These are phyloP conservation scores for Pyrenopolyporus hunteri DNA, from an alignment of 495 filamentous ascomycete species.

Conservation along the genomic window DNA sequence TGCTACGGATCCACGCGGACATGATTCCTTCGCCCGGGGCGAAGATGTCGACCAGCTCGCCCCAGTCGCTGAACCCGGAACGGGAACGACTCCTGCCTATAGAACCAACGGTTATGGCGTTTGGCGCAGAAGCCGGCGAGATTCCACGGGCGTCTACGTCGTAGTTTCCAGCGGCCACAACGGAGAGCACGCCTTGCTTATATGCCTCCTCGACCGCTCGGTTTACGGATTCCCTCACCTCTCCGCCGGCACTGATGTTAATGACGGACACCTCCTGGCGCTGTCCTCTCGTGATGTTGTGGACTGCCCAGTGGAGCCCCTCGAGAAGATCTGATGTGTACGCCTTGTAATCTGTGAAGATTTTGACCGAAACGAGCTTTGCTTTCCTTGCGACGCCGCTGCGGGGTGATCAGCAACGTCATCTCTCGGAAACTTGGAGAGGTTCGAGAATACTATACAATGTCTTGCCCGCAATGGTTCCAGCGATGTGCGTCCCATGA, in stretches of 20 bases:
- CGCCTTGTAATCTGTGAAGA: constrained; percentile 51
- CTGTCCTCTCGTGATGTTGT: constrained; percentile 49
- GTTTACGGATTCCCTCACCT: constrained; percentile 55
- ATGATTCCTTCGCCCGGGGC: constrained; percentile 61
- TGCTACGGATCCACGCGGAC: constrained; percentile 56
- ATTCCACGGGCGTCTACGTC: constrained; percentile 42
- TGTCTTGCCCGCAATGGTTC: constrained; percentile 59
- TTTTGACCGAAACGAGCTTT: constrained; percentile 66
- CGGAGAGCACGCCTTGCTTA: constrained; percentile 53
- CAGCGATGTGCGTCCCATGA: constrained; percentile 71
- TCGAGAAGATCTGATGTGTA: constrained; percentile 57
- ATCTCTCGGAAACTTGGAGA: not conserved
- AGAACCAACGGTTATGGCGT: constrained; percentile 65
- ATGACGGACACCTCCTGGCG: constrained; percentile 49
- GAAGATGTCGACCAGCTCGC: constrained; percentile 62
- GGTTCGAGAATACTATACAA: constrained; percentile 31
- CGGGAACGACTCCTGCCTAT: constrained; percentile 49
- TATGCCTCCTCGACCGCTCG: constrained; percentile 53
- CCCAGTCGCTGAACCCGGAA: constrained; percentile 67
- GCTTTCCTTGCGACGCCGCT: constrained; percentile 67
- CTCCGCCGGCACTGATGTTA: constrained; percentile 55
- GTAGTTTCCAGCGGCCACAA: constrained; percentile 60
- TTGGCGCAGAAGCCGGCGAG: constrained; percentile 61
- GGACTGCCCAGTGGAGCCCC: constrained; percentile 61
- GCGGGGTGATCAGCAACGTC: not conserved